Conservation (phyloP, 305 asterid species). For the Nicotiana rustica region DNA sequence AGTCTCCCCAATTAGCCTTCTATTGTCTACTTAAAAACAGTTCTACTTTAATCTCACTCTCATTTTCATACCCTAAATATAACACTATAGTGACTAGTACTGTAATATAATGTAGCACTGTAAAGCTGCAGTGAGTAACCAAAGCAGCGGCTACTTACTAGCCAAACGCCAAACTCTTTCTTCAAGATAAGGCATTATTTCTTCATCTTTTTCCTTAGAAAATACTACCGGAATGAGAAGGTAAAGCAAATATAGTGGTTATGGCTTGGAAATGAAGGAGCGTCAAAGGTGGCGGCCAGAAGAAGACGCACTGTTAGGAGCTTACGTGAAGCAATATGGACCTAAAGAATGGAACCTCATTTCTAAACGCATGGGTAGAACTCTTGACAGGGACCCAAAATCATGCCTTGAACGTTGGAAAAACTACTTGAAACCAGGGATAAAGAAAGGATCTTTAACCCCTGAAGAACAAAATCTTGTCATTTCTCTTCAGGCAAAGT, state of each 20-base stretch:
- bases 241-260: conserved; percentile 37
- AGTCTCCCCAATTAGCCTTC: background rate
- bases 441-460: conserved; percentile 72
- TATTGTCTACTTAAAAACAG: background rate
- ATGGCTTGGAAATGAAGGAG: conserved; percentile 67
- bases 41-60: background rate
- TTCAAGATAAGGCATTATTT: background rate
- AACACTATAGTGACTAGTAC: background rate
- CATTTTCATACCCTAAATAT: background rate
- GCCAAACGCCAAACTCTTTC: background rate
- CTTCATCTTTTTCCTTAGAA: background rate
- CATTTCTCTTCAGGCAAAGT: conserved; percentile 71
- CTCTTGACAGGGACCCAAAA: conserved; percentile 77
- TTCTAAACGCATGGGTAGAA: conserved; percentile 62
- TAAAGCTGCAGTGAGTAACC: background rate
- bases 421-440: conserved; percentile 80
- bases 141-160: background rate
- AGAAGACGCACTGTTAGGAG: conserved; percentile 84
- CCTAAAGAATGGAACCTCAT: conserved; percentile 83
- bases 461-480: conserved; percentile 75
- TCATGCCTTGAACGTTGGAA: conserved; percentile 85
- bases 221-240: background rate
- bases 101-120: background rate
- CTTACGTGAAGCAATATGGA: conserved; percentile 85
- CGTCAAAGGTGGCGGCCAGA: conserved; percentile 90